Evolutionary conservation across 495 filamentous ascomycete genomes (phyloP), one percentile per base, ranked within the genome.

Genomic region (Jackrogersella multiformis): DNA sequence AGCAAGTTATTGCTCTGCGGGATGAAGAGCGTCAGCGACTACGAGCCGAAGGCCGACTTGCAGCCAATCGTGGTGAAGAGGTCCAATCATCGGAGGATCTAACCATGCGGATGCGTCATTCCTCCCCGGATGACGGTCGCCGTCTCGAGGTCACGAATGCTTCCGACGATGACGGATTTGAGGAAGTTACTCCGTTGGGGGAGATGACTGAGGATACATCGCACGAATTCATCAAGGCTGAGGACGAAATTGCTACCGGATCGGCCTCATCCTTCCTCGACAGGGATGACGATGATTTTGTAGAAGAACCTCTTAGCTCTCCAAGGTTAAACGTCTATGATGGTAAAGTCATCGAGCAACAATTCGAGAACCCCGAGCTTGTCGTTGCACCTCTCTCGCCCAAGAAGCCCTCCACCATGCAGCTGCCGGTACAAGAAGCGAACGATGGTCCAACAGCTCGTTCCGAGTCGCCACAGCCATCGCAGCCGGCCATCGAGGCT

Each of bases 101-200:
- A 57, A 73, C 79, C 15, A 79, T 85, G 80, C 63, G 78, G 64
- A 79, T 77, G 72, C 79, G 75, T 46, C 78, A 81, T 41, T 74
- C 81, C 20, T 78, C 80, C 1, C 77, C 78, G 4, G 77, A 79
- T 5, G 82, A 82, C 35, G 75, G 76, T 38, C 85, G 83, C 30
- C 85, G 76, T 45, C 83, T 89, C 21, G 93, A 91, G 64, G 85
- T 92, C 2, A 88, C 89, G 32, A 95, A 92, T 67, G 87, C 83
- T 15, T 88, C 87, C 9, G 95, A 97, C 56, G 94, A 97, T 56
- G 94, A 98, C 72, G 93, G 92, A 0, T 99, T 97, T 70, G 95
- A 99, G 75, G 92, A 97, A 75, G 93, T 99, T 16, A 86, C 86
- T 15, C 85, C 88, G 53, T 84, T 86, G 16, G 85, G 86, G 2